Evolutionary conservation across 2,329 filamentous ascomycete species (phyloP).

Genomic region (Stemphylium vesicarium): DNA sequence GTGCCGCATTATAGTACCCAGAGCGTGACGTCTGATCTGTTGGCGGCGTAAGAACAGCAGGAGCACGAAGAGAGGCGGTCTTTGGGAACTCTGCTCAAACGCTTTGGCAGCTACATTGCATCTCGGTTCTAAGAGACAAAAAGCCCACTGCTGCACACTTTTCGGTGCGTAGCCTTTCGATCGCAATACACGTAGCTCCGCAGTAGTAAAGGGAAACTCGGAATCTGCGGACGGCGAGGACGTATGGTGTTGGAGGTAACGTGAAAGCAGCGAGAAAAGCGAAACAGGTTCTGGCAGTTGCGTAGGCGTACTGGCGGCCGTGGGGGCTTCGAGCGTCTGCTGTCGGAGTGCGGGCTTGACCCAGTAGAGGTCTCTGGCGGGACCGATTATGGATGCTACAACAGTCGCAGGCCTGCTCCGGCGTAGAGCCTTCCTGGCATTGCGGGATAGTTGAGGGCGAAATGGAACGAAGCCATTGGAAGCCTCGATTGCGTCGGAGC

Average conservation of each 20-base stretch:
- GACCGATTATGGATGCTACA: conserved; percentile 25
- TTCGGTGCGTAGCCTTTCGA: conserved; percentile 22
- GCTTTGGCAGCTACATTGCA: conserved; percentile 27
- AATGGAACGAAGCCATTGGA: conserved; percentile 4
- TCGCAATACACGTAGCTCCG: conserved; percentile 29
- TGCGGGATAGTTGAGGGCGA: conserved; percentile 18
- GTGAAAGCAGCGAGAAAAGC: conserved; percentile 36
- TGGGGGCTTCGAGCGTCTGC: background rate
- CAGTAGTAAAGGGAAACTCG: conserved; percentile 18
- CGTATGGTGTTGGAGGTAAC: conserved; percentile 29
- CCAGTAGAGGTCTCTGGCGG: conserved; percentile 28
- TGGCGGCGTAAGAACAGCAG: conserved; percentile 42
- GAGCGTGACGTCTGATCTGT: conserved; percentile 26
- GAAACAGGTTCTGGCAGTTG: conserved; percentile 19
- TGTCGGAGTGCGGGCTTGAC: background rate
- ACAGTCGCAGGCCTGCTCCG: conserved; percentile 29
- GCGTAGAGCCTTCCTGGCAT: conserved; percentile 24
- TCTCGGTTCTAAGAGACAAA: conserved; percentile 22
- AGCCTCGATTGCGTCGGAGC: background rate
- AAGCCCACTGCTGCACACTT: conserved; percentile 34
- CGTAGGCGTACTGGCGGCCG: background rate
- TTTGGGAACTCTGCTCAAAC: conserved; percentile 19
- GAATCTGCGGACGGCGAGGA: conserved; percentile 1
- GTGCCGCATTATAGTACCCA: conserved; percentile 35
- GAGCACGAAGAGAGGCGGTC: conserved; percentile 41